These are phyloP conservation scores for Metarhizium album DNA, from an alignment of 2,329 filamentous ascomycete species.

Conservation along the genomic window DNA sequence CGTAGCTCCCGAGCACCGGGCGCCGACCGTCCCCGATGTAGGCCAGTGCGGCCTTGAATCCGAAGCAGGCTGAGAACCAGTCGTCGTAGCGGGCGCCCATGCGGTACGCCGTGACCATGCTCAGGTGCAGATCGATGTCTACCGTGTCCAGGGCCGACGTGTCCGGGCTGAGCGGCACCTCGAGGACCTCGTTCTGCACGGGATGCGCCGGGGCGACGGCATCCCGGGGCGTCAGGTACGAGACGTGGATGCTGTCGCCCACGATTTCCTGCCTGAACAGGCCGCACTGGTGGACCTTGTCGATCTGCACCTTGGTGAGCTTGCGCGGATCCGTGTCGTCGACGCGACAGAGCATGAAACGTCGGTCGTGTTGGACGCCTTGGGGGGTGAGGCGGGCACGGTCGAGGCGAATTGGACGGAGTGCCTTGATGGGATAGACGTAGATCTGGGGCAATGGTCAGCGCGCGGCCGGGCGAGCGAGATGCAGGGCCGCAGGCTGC, in stretches of 20 bases:
- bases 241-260: slow-evolving; percentile 28
- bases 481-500: not conserved
- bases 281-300: slow-evolving; percentile 45
- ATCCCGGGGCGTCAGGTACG: slow-evolving; percentile 28
- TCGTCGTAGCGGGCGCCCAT: slow-evolving; percentile 49
- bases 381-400: slow-evolving; percentile 45
- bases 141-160: slow-evolving; percentile 33
- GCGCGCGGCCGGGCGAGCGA: not conserved
- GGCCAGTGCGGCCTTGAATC: slow-evolving; percentile 48
- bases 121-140: slow-evolving; percentile 48
- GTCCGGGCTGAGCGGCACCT: slow-evolving; percentile 47
- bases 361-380: slow-evolving; percentile 55
- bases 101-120: slow-evolving; percentile 46
- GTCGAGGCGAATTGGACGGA: slow-evolving; percentile 48
- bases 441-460: slow-evolving; percentile 34
- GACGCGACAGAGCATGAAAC: slow-evolving; percentile 57
- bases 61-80: slow-evolving; percentile 60
- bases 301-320: slow-evolving; percentile 49
- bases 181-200: slow-evolving; percentile 29
- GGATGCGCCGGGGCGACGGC: slow-evolving; percentile 27
- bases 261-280: slow-evolving; percentile 52
- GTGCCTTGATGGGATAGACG: slow-evolving; percentile 63
- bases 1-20: slow-evolving; percentile 47
- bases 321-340: slow-evolving; percentile 22
- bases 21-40: slow-evolving; percentile 54